phyloP scores from a whole-genome alignment of 2,329 filamentous ascomycete genomes.

The Monilinia aucupariae region DNA sequence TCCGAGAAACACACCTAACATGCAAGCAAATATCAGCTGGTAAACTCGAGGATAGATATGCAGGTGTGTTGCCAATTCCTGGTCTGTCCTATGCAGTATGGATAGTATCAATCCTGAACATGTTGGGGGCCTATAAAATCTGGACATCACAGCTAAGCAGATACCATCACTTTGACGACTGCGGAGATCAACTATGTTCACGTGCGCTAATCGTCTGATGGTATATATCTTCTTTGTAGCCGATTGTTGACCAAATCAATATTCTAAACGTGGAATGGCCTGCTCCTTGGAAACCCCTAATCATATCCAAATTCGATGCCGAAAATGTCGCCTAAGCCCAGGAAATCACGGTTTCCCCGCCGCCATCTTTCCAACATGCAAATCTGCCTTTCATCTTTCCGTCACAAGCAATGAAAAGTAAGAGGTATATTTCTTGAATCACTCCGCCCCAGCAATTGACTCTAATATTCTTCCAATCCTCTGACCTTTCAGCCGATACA shows the following conservation, averaged over 20 bases:
- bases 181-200: not conserved
- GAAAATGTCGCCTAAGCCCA: not conserved
- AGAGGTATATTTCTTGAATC: conserved; percentile 65
- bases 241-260: not conserved
- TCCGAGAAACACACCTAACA: no score
- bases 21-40: no score
- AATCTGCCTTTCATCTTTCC: conserved; percentile 54
- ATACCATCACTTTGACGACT: not conserved
- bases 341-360: conserved; percentile 40
- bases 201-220: not conserved
- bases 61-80: not conserved
- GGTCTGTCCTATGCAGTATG: not conserved
- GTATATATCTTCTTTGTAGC: not conserved
- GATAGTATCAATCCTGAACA: not conserved
- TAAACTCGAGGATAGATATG: not conserved
- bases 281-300: not conserved
- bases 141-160: not conserved
- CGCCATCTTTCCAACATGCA: conserved; percentile 61
- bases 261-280: not conserved
- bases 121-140: no score
- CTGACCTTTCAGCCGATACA: conserved; percentile 50
- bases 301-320: not conserved
- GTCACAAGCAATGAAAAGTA: conserved; percentile 68
- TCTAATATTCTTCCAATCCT: conserved; percentile 44
- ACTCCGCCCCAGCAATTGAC: conserved; percentile 76